Conservation (phyloP, 2,329 filamentous ascomycete species). For the Colletotrichum liriopes region DNA sequence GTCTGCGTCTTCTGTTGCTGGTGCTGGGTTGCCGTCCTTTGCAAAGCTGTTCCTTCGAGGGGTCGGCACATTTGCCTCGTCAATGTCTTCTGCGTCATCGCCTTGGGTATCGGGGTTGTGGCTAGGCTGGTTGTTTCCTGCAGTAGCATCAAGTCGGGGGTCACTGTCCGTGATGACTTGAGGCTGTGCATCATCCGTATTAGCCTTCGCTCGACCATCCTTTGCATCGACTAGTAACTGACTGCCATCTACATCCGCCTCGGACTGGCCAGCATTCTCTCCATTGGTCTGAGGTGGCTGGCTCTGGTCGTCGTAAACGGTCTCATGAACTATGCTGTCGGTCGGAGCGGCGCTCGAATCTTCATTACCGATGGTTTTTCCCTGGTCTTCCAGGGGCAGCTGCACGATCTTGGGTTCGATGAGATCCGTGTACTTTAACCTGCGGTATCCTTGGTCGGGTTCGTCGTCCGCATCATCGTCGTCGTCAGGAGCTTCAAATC, state of each 20-base stretch:
- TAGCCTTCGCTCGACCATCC: constrained; percentile 38
- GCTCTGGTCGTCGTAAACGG: constrained; percentile 38
- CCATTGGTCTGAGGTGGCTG: constrained; percentile 23
- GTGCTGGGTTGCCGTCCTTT: not conserved
- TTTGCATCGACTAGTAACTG: constrained; percentile 47
- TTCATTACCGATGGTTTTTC: constrained; percentile 44
- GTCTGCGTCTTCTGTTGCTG: constrained; percentile 37
- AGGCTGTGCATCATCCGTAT: constrained; percentile 29
- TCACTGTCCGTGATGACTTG: constrained; percentile 3
- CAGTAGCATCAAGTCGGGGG: not conserved
- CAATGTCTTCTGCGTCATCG: not conserved
- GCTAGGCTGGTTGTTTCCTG: not conserved
- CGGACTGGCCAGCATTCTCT: constrained; percentile 40
- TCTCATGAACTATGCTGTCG: constrained; percentile 47
- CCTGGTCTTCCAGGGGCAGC: constrained; percentile 48
- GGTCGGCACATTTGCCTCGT: constrained; percentile 7
- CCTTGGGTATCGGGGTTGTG: not conserved
- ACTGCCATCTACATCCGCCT: constrained; percentile 49
- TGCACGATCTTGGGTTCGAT: constrained; percentile 78
- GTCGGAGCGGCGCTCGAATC: constrained; percentile 37
- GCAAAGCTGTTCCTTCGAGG: not conserved
- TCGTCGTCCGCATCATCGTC: constrained; percentile 70
- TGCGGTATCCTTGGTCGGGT: constrained; percentile 73
- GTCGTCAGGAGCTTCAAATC: constrained; percentile 81
- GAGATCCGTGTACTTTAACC: constrained; percentile 74